Conservation (phyloP, 805 yeast genomes). For the Kluyveromyces nonfermentans region DNA sequence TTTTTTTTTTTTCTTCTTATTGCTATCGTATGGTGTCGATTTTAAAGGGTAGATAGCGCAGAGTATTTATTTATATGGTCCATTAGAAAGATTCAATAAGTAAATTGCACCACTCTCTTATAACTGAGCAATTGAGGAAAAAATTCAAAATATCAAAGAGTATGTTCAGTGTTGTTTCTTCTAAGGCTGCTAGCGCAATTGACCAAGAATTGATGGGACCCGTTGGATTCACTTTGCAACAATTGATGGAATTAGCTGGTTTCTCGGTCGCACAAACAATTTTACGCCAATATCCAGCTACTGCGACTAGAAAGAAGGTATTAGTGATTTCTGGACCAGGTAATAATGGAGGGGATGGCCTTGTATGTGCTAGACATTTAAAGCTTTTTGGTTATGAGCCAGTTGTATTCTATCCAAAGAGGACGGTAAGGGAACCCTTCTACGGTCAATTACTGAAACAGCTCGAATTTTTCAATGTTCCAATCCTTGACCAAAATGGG, state of each 20-base stretch:
- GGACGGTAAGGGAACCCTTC: constrained; percentile 42
- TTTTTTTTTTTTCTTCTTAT: too few relatives aligned
- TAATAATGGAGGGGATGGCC: constrained; percentile 92
- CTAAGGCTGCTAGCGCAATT: constrained; percentile 57
- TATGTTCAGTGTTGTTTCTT: constrained; percentile 34
- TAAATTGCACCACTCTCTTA: too few relatives aligned
- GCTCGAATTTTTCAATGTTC: constrained; percentile 52
- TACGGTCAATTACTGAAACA: constrained; percentile 58
- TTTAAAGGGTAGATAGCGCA: background rate
- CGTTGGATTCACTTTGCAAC: constrained; percentile 32
- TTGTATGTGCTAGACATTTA: constrained; percentile 90
- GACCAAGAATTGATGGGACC: constrained; percentile 85
- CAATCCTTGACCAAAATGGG: constrained; percentile 38
- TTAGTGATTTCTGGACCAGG: constrained; percentile 89
- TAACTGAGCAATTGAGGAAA: background rate
- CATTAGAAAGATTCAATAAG: too few relatives aligned
- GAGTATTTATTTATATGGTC: background rate
- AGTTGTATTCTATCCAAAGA: constrained; percentile 69
- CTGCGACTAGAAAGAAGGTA: constrained; percentile 37
- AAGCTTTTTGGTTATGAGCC: constrained; percentile 74
- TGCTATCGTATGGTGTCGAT: background rate
- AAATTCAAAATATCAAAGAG: background rate
- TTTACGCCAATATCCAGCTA: constrained; percentile 49
- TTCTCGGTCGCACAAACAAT: constrained; percentile 87
- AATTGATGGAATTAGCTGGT: constrained; percentile 90